Percentiles rank a stretch among this genome's conserved stretches.
These are phyloP conservation scores for Xylaria palmicola DNA, from an alignment of 495 filamentous ascomycete genomes.

Conservation along the genomic window DNA sequence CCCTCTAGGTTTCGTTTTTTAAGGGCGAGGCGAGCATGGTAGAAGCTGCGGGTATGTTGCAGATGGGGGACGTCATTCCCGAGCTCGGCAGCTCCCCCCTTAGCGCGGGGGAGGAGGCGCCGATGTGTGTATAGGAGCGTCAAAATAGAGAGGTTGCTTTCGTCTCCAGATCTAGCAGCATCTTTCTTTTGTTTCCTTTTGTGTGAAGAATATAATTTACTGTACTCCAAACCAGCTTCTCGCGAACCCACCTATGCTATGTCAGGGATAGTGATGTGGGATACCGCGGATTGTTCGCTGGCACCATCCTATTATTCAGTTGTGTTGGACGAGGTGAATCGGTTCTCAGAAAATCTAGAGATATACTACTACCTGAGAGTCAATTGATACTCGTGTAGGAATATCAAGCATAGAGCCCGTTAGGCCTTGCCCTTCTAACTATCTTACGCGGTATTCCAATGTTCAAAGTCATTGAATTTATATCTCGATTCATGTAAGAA, in stretches of 20 bases:
- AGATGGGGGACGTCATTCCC: background rate
- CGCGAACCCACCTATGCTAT: background rate
- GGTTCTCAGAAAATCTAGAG: no score
- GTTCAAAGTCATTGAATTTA: no score
- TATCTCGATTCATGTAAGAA: no score
- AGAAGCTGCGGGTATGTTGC: constrained; percentile 9
- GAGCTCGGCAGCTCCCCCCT: constrained; percentile 17
- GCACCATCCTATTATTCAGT: no score
- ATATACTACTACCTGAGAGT: no score
- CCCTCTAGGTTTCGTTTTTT: constrained; percentile 32
- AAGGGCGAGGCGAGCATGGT: constrained; percentile 21
- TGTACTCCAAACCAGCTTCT: constrained; percentile 14
- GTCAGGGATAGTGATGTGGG: no score
- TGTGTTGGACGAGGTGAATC: no score
- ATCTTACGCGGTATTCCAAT: no score
- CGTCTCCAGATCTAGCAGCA: constrained; percentile 18
- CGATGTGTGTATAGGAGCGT: constrained; percentile 32
- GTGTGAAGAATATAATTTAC: constrained; percentile 25
- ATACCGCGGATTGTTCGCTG: no score
- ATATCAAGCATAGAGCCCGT: no score
- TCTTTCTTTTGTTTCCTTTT: constrained; percentile 24
- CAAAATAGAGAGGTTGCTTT: constrained; percentile 35
- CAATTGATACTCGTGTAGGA: no score
- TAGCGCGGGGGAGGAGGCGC: constrained; percentile 19
- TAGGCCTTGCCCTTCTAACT: no score